Conservation (phyloP, 352 stramenopile species). For the Salisapilia sapeloensis region DNA sequence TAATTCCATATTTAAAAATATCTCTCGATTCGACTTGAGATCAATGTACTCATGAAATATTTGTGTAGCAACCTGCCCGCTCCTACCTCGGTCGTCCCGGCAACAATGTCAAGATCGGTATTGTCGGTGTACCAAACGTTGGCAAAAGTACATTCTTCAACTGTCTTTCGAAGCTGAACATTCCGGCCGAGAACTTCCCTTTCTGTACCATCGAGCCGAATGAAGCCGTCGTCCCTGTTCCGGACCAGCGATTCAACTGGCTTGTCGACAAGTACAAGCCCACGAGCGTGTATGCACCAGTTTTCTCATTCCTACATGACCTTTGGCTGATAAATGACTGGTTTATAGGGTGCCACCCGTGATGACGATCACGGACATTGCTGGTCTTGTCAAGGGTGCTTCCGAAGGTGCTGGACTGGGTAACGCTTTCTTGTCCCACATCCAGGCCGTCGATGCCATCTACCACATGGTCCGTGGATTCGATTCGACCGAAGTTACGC, state of each 20-base stretch:
- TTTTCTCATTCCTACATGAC: background rate
- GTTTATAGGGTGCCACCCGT: constrained; percentile 81
- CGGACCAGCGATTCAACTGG: constrained; percentile 98
- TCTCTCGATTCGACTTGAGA: too few relatives aligned
- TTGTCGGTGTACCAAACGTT: constrained; percentile 99
- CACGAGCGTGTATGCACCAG: constrained; percentile 55
- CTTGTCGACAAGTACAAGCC: constrained; percentile 93
- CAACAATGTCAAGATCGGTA: constrained; percentile 97
- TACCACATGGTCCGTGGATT: constrained; percentile 97
- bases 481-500: constrained; percentile 95
- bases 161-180: constrained; percentile 90
- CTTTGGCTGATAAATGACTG: constrained; percentile 1
- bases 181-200: constrained; percentile 85
- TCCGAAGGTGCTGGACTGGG: constrained; percentile 95
- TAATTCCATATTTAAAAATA: too few relatives aligned
- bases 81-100: constrained; percentile 61
- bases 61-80: background rate
- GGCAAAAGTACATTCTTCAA: constrained; percentile 99
- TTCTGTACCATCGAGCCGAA: constrained; percentile 99
- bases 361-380: constrained; percentile 99
- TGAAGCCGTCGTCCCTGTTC: constrained; percentile 91
- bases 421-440: constrained; percentile 99
- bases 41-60: background rate
- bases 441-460: constrained; percentile 97
- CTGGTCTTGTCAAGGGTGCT: constrained; percentile 94